Conservation (phyloP, 257 asterid species). For the Solanum pimpinellifolium region DNA sequence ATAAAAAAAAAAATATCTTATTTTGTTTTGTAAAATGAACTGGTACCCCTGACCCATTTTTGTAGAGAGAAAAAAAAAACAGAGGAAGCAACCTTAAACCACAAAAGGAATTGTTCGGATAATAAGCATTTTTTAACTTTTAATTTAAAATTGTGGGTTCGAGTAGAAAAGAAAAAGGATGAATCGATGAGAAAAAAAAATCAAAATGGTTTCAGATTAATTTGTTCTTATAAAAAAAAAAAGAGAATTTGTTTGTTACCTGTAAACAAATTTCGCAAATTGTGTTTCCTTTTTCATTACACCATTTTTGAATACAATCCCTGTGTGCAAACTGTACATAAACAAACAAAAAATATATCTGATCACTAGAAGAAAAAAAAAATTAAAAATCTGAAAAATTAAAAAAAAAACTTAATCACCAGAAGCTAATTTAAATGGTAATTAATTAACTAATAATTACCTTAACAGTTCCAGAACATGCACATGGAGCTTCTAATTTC, state of each 20-base stretch:
- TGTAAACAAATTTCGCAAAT: conserved; percentile 84
- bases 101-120: not conserved
- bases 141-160: not conserved
- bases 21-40: not conserved
- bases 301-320: conserved; percentile 96
- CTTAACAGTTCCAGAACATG: conserved; percentile 91
- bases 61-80: not conserved
- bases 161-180: not conserved
- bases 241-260: conserved; percentile 13
- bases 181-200: not conserved
- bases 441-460: conserved; percentile 6
- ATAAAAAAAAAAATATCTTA: not conserved
- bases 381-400: not conserved
- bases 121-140: not conserved
- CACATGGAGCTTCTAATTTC: conserved; percentile 61
- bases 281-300: conserved; percentile 79
- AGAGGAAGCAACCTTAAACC: not conserved
- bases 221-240: not conserved
- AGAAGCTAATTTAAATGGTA: not conserved
- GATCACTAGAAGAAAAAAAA: not conserved
- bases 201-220: not conserved
- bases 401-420: not conserved
- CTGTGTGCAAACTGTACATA: conserved; percentile 73
- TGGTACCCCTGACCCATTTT: not conserved
- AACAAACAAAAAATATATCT: not conserved